Percentiles rank a stretch among this genome's conserved stretches.
Conservation (phyloP, 2,329 filamentous ascomycete genomes). For the Aspergillus pseudotamarii region DNA sequence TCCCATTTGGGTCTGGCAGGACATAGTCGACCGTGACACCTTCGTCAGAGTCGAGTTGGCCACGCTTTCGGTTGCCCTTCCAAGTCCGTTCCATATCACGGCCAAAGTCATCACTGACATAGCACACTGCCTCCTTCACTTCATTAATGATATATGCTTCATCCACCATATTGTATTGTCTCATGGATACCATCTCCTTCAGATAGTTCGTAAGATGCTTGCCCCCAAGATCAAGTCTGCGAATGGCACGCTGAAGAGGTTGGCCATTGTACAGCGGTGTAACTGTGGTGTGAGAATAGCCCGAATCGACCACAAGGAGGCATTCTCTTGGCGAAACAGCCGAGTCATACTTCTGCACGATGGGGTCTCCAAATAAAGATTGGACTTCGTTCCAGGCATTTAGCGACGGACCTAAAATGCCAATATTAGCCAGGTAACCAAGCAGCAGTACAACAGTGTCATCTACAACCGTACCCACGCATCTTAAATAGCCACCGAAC, state of each 20-base stretch:
- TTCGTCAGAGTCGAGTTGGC: conserved; percentile 29
- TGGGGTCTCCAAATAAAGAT: conserved; percentile 65
- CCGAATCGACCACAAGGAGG: conserved; percentile 85
- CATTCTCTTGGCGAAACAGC: conserved; percentile 68
- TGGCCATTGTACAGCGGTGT: conserved; percentile 82
- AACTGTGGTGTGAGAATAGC: conserved; percentile 90
- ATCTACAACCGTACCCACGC: conserved; percentile 59
- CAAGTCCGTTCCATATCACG: conserved; percentile 78
- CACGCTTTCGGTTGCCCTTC: conserved; percentile 67
- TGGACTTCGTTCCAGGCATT: conserved; percentile 83
- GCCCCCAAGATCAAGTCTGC: conserved; percentile 86
- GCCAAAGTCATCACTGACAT: conserved; percentile 76
- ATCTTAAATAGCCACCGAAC: conserved; percentile 82
- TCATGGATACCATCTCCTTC: conserved; percentile 82
- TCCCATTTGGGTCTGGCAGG: conserved; percentile 73
- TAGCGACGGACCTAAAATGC: conserved; percentile 64
- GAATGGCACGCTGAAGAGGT: conserved; percentile 77
- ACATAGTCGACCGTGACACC: conserved; percentile 85
- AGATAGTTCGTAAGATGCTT: conserved; percentile 93
- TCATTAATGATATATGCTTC: conserved; percentile 93
- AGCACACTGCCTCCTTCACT: conserved; percentile 90
- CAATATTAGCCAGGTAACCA: not conserved
- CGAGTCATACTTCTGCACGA: conserved; percentile 43
- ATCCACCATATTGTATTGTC: conserved; percentile 94
- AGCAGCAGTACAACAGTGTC: not conserved